phyloP scores from a whole-genome alignment of 2,329 filamentous ascomycete species.

The Aspergillus puulaauensis region DNA sequence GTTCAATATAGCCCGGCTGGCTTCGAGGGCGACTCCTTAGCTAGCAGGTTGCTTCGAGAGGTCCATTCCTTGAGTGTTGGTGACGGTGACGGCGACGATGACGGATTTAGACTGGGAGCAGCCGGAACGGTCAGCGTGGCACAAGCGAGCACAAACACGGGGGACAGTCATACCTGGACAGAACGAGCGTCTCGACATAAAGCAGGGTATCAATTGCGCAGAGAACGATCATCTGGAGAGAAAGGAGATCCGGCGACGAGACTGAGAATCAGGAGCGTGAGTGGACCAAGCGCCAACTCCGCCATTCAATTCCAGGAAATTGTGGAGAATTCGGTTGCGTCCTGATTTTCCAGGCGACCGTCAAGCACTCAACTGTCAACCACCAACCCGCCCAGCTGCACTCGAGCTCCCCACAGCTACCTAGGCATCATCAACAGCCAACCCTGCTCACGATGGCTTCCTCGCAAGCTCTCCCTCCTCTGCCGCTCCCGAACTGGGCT shows the following conservation, averaged over 20 bases:
- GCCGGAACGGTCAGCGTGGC: slow-evolving; percentile 11
- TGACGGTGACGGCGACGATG: not conserved
- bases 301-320: slow-evolving; percentile 1
- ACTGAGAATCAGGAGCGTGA: slow-evolving; percentile 25
- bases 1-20: slow-evolving; percentile 8
- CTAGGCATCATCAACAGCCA: not conserved
- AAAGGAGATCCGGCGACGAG: slow-evolving; percentile 4
- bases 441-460: slow-evolving; percentile 16
- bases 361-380: not conserved
- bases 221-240: not conserved
- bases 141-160: not conserved
- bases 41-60: slow-evolving; percentile 20
- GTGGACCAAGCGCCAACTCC: slow-evolving; percentile 23
- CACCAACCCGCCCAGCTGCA: not conserved
- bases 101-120: slow-evolving; percentile 3
- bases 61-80: slow-evolving; percentile 20
- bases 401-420: slow-evolving; percentile 12
- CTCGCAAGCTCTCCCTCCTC: slow-evolving; percentile 30
- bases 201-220: slow-evolving; percentile 2
- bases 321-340: slow-evolving; percentile 24
- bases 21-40: slow-evolving; percentile 18
- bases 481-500: slow-evolving; percentile 74
- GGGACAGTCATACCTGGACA: not conserved
- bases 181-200: not conserved
- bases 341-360: slow-evolving; percentile 19